Base-by-base conservation (phyloP, 2,329 filamentous ascomycete genomes). In the Phyllosticta citribraziliensis region DNA sequence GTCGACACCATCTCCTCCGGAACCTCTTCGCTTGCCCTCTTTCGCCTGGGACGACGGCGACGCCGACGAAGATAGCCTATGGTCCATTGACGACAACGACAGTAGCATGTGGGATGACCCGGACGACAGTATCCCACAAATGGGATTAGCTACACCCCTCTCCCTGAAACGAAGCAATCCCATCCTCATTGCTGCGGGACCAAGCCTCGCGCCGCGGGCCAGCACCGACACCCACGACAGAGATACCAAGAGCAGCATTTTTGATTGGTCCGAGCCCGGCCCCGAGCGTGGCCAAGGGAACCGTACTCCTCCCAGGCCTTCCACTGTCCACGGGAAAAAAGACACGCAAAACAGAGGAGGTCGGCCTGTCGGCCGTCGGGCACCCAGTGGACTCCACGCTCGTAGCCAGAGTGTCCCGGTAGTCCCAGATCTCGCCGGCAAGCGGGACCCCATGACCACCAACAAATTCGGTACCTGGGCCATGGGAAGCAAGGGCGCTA, bases 391-490 rank as follows among this genome's bases (percentile, higher is more conserved):
- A 14, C 81, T 84, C 60, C 89, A 93, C 70, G 82, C 90, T 54
- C 84, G 89, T 64, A 93, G 89, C 70, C 88, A 92, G 71, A 93
- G 89, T 71, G 88, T 93, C 1, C 89, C 89, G 3, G 82, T 89
- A 14, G 78, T 78, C 2, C 86, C 86, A 35, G 88, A 91, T 67
- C 74, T 68, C 64, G 75, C 71, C 66, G 78, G 70, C 67, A 73
- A 78, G 74, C 64, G 87, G 81, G 70, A 80, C 73, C 69, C 73
- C 72, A 69, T 88, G 76, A 72, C 78, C 73, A 69, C 82, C n/a
- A 82, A 73, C 58, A 92, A 91, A 68, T 93, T 91, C 69, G 88
- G 89, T 52, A 92, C 89, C 0, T 93, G 89, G 89, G 88, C 88
- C 2, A 76, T 91, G 52, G 85, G 87, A n/a, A 86, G 84, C 64